A percentile compares a stretch with the other conserved stretches of the same genome.
Evolutionary conservation across 305 asterid species (phyloP).

Genomic region (Ilex paraguariensis): DNA sequence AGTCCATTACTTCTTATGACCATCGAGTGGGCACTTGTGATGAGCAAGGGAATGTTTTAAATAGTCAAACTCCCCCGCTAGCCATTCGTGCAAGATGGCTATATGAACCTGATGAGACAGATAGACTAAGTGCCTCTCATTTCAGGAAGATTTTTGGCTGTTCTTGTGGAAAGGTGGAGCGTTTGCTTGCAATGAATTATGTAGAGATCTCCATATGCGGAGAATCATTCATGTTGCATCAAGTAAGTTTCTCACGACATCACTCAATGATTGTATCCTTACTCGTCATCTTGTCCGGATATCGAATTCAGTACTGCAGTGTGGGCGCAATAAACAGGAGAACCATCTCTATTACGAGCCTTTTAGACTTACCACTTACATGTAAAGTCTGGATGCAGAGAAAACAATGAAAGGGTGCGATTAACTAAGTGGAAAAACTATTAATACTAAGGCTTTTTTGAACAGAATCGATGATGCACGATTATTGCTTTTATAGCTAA

Average conservation of each 20-base stretch:
- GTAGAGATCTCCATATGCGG: slow-evolving; percentile 81
- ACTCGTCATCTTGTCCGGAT: no score
- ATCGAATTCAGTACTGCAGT: no score
- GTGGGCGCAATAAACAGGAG: no score
- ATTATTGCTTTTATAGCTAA: no score
- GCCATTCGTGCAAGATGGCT: slow-evolving; percentile 75
- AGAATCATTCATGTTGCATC: slow-evolving; percentile 98
- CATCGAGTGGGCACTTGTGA: slow-evolving; percentile 9
- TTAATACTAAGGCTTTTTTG: no score
- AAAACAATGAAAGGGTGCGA: no score
- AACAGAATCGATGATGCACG: no score
- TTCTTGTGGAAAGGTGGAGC: slow-evolving; percentile 70
- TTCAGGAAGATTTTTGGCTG: slow-evolving; percentile 81
- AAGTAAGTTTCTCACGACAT: slow-evolving; percentile 35
- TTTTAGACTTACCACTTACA: no score
- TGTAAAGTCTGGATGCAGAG: not conserved
- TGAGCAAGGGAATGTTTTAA: slow-evolving; percentile 21
- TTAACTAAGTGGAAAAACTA: no score
- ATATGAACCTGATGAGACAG: slow-evolving; percentile 71
- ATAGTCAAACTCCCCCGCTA: slow-evolving; percentile 24
- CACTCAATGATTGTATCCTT: no score
- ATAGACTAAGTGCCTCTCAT: slow-evolving; percentile 71
- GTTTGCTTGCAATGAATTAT: slow-evolving; percentile 45
- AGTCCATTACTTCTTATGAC: slow-evolving; percentile 8
- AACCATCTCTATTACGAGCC: no score